Evolutionary conservation across 1,284 basidiomycete genomes (phyloP), one percentile per base, ranked within the genome.

Genomic region (Cryptococcus sp.): DNA sequence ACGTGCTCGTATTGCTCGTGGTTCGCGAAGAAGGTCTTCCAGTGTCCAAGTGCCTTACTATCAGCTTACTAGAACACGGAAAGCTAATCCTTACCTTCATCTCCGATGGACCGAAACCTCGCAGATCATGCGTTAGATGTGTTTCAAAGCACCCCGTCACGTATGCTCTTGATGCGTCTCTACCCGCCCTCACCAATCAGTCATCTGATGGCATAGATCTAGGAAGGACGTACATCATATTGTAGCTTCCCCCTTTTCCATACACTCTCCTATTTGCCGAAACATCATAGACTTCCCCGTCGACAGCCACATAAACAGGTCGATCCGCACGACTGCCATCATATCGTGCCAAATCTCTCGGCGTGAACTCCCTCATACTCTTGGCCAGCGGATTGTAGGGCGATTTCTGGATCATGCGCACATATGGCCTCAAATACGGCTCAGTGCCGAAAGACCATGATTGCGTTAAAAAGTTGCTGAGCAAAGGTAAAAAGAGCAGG

Each of bases 221-320:
- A 7, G 25, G 4, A 7, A 4, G 4, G 49, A 79, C 85, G 61
- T 67, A 91, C 88, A 93, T 84, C 66, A 84, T 80, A 66, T 85
- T 79, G 76, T 94, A 94, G 48, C 87, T 83, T 28, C 89, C 91
- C 19, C 91, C 91, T 48, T 85, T 85, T 48, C 91, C 90, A 73
- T 98, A 98, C n/a, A 88, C 84, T 53, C 81, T 78, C 45, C 84
- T 80, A 61, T 83, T 84, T 41, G 77, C 76, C 32, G 84, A 83
- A 40, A 98, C 94, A 68, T 98, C 93, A 77, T 85, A 98, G 2
- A 98, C 91, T 50, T 88, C 85, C 18, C 91, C 89, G 67, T 91
- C 87, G 66, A 98, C 87, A 57, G 88, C 91, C 50, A 97, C 76
- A 76, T 92, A 97, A 47, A 94, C 77, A 18, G 91, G 90, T 64